These are phyloP conservation scores for Cordyceps tenuipes DNA, from an alignment of 2,329 filamentous ascomycete genomes.

Conservation along the genomic window DNA sequence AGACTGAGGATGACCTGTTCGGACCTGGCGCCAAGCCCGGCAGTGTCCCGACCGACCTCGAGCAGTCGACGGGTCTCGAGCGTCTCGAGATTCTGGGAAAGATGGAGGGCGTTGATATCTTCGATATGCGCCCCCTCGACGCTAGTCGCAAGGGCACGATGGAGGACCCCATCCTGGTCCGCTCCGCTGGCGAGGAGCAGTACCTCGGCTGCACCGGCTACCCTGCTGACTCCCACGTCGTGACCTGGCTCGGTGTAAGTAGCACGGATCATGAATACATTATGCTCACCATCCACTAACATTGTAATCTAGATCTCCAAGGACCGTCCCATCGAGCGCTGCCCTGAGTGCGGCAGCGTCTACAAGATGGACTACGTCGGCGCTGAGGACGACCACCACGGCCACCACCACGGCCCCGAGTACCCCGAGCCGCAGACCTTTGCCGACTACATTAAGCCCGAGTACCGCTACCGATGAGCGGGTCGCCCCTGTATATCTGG, in stretches of 20 bases:
- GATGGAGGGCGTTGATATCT: slow-evolving; percentile 96
- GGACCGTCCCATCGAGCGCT: slow-evolving; percentile 86
- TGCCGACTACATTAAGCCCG: slow-evolving; percentile 88
- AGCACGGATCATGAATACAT: slow-evolving; percentile 3
- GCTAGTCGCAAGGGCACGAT: slow-evolving; percentile 85
- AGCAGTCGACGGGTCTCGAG: slow-evolving; percentile 95
- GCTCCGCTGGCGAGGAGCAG: slow-evolving; percentile 91
- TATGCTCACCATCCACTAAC: slow-evolving; percentile 11
- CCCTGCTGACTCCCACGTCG: slow-evolving; percentile 85
- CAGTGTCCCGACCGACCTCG: slow-evolving; percentile 84
- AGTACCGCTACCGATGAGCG: slow-evolving; percentile 68
- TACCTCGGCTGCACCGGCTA: slow-evolving; percentile 92
- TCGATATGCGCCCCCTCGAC: slow-evolving; percentile 96
- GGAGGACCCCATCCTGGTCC: slow-evolving; percentile 82
- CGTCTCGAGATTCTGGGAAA: slow-evolving; percentile 98
- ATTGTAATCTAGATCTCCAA: slow-evolving; percentile 59
- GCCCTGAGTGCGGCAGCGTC: slow-evolving; percentile 90
- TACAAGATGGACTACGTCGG: slow-evolving; percentile 98
- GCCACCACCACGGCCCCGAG: slow-evolving; percentile 50
- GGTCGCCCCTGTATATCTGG: neutral
- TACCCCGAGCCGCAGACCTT: slow-evolving; percentile 90
- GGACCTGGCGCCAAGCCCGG: slow-evolving; percentile 74
- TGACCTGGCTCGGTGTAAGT: slow-evolving; percentile 83
- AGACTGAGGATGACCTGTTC: slow-evolving; percentile 71
- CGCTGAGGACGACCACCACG: slow-evolving; percentile 63